Conservation (phyloP, 2,329 filamentous ascomycete species). For the Cercospora nicotianae region DNA sequence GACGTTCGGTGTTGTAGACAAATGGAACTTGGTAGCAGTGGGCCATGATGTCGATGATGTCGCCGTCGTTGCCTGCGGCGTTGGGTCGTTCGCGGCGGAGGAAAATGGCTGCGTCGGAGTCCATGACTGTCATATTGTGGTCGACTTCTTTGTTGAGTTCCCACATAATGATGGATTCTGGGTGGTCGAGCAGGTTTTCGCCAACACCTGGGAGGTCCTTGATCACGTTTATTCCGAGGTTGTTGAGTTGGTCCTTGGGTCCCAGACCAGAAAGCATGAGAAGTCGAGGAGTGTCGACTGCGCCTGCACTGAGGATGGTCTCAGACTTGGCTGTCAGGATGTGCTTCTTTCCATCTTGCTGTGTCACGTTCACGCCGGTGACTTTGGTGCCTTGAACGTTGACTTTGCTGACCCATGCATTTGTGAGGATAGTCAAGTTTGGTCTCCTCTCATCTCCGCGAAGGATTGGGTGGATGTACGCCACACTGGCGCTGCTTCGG, state of each 20-base stretch:
- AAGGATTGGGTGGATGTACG: conserved; percentile 89
- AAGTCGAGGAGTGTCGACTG: conserved; percentile 75
- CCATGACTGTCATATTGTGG: conserved; percentile 81
- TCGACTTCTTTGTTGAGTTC: conserved; percentile 79
- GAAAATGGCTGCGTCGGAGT: conserved; percentile 87
- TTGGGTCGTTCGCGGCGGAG: conserved; percentile 73
- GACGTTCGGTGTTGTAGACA: conserved; percentile 74
- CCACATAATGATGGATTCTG: conserved; percentile 68
- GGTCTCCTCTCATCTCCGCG: conserved; percentile 77
- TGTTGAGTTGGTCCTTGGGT: conserved; percentile 49
- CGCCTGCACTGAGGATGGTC: conserved; percentile 76
- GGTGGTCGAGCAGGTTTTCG: conserved; percentile 65
- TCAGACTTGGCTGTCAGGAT: conserved; percentile 66
- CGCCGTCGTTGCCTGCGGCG: conserved; percentile 67
- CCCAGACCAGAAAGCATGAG: conserved; percentile 56
- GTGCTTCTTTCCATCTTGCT: conserved; percentile 60
- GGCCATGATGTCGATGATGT: conserved; percentile 88
- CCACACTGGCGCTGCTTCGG: conserved; percentile 82
- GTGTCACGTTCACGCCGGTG: conserved; percentile 69
- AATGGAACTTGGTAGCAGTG: conserved; percentile 97
- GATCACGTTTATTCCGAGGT: conserved; percentile 55
- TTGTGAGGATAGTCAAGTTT: conserved; percentile 82
- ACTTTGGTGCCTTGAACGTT: conserved; percentile 70
- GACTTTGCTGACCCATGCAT: conserved; percentile 82
- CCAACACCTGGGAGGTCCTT: conserved; percentile 63